Base-by-base conservation (phyloP, 768 basidiomycete species). In the Podaxis sp. region DNA sequence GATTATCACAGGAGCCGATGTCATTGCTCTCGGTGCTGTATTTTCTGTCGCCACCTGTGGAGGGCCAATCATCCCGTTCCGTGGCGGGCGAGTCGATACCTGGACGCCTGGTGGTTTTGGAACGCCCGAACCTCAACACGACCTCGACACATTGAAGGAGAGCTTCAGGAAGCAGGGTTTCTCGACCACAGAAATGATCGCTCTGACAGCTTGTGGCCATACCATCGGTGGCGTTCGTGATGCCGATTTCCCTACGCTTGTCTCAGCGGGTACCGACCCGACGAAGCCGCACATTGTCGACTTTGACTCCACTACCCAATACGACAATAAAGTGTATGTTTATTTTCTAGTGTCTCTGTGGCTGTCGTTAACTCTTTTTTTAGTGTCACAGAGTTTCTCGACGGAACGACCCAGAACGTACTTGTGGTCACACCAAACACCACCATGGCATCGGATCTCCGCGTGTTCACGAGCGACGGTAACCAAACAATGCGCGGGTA, bases 161-260 rank as follows among this genome's bases (percentile, higher is more conserved):
- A 75, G 69, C 42, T 84, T 84, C 69, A 67, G 74, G 6, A 75
- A 75, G 8, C 73, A 76, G 66, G 83, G 82, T 3, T 83, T 82
- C 66, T 75, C 72, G 9, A 68, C 70, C 26, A 65, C 72, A n/a
- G 81, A 83, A 63, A 83, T 83, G 82, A 83, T 83, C 61, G 73
- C 77, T 59, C 76, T 84, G 52, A 77, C 78, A 22, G 80, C 81
- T 2, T 84, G 83, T 65, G 83, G 83, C 4, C 82, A 84, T 66
- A 80, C 81, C 7, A 72, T 84, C 58, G 82, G 82, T 61, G 79
- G 80, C 48, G 80, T 83, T 4, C 76, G 81, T 42, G 79, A 77
- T 64, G 68, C 75, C 2, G 80, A 79, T 59, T 82, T 82, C 57
- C 81, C 82, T 2, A 66, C 69, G n/a, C 71, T 82, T 11, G 80